phyloP scores from a whole-genome alignment of 805 yeast genomes.

The Pachysolen tannophilus region DNA sequence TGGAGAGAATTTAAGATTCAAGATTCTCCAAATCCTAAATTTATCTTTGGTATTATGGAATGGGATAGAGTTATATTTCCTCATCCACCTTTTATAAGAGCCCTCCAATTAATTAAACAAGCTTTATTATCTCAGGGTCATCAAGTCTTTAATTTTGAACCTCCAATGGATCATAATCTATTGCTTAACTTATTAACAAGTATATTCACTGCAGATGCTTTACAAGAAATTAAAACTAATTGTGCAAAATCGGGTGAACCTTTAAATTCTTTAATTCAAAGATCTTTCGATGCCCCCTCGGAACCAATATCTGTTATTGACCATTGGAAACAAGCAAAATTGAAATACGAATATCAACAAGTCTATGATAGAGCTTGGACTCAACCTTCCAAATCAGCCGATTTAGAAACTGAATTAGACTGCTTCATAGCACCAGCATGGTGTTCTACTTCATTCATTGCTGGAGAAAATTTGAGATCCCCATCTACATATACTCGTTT shows the following conservation, averaged over 20 bases:
- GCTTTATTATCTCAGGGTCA: constrained; percentile 34
- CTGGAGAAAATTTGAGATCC: constrained; percentile 1
- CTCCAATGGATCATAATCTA: constrained; percentile 19
- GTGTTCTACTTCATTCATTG: constrained; percentile 16
- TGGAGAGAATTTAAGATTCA: constrained; percentile 27
- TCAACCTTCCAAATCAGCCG: constrained; percentile 19
- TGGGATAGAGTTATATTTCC: constrained; percentile 37
- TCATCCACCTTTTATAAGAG: constrained; percentile 46
- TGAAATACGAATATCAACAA: constrained; percentile 21
- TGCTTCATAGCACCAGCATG: constrained; percentile 31
- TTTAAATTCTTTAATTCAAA: constrained; percentile 20
- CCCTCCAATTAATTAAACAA: constrained; percentile 22
- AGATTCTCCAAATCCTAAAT: constrained; percentile 14
- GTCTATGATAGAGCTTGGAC: constrained; percentile 22
- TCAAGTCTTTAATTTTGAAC: constrained; percentile 39
- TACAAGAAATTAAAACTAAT: constrained; percentile 21
- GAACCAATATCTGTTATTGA: constrained; percentile 10
- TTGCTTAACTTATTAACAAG: constrained; percentile 18
- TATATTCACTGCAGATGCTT: constrained; percentile 28
- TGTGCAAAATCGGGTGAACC: constrained; percentile 25
- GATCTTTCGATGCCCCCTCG: constrained; percentile 19
- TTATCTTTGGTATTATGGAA: constrained; percentile 34
- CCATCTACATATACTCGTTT: constrained; percentile 7
- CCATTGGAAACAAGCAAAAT: constrained; percentile 28
- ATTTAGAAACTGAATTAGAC: constrained; percentile 28